Conservation (phyloP, 768 basidiomycete species). For the Suillus weaverae region DNA sequence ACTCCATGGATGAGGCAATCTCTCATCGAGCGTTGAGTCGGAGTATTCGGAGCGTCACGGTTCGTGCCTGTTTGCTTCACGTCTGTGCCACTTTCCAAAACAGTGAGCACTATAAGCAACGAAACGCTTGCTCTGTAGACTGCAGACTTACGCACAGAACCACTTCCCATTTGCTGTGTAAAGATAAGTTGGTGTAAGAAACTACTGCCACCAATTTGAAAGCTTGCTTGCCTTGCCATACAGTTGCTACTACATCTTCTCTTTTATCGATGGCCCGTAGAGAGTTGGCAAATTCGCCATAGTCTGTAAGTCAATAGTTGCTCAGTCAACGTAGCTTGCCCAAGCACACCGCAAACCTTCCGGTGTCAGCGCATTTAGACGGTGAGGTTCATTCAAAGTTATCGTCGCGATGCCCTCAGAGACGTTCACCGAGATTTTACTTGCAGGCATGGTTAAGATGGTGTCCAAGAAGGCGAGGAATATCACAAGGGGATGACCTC, state of each 20-base stretch:
- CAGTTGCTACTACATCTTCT: slow-evolving; percentile 61
- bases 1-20: slow-evolving; percentile 48
- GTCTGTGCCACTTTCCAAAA: slow-evolving; percentile 52
- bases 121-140: background rate
- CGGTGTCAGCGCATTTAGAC: slow-evolving; percentile 58
- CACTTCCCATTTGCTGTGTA: slow-evolving; percentile 59
- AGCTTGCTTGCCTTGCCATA: slow-evolving; percentile 57
- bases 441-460: slow-evolving; percentile 32
- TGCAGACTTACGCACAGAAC: slow-evolving; percentile 65
- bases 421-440: slow-evolving; percentile 47
- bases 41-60: slow-evolving; percentile 17
- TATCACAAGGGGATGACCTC: background rate
- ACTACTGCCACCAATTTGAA: background rate
- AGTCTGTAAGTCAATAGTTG: slow-evolving; percentile 43
- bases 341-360: slow-evolving; percentile 39
- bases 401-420: slow-evolving; percentile 65
- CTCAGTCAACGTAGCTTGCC: background rate
- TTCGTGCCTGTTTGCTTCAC: slow-evolving; percentile 37
- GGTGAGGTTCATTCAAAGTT: slow-evolving; percentile 59
- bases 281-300: slow-evolving; percentile 57
- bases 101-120: slow-evolving; percentile 1
- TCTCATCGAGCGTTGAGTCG: slow-evolving; percentile 31
- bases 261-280: slow-evolving; percentile 58
- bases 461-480: background rate
- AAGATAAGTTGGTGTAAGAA: background rate